Base-by-base conservation (phyloP, 306 rosid genomes). In the Ceratonia siliqua region DNA sequence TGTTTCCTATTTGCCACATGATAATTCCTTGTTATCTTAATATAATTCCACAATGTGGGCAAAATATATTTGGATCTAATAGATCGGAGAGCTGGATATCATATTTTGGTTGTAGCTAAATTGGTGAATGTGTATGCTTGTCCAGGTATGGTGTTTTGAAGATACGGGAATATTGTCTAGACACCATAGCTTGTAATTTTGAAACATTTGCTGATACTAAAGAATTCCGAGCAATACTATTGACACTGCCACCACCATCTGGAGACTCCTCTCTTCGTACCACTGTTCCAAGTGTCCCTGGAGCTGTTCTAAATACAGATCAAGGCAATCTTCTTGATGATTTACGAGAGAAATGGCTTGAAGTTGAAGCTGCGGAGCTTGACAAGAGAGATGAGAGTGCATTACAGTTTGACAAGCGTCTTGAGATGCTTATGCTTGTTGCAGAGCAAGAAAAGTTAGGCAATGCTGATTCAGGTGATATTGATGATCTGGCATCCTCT, bases 331-430 rank as follows among this genome's bases (percentile, higher is more conserved):
- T 94, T 73, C 97, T 94, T 5, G 98, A 94, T 52, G 98, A 94
- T 83, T 72, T 94, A 63, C 83, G 98, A 80, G 98, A 94, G 62
- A 94, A 89, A 84, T 94, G 98, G 98, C 98, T 91, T 62, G 97
- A 89, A 85, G 90, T 89, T 78, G 98, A 94, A 82, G 98, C 96
- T 25, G 97, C 96, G 5, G 98, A 91, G 82, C 97, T 94, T 66
- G 97, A 94, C 75, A 6, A 87, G 88, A 89, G 98, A 86, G 97
- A 94, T 70, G 97, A 89, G 83, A 94, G 98, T 71, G 98, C 97
- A 41, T 76, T 94, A 53, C 86, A 88, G 43, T 91, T 94, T 73
- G 97, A 91, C 83, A 88, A 89, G 77, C 96, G 96, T 73, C 94
- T 94, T 2, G 96, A 89, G 85, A 89, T 91, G 96, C 91, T 91